Conservation (phyloP, 495 filamentous ascomycete species). For the Penicillium bovifimosum region DNA sequence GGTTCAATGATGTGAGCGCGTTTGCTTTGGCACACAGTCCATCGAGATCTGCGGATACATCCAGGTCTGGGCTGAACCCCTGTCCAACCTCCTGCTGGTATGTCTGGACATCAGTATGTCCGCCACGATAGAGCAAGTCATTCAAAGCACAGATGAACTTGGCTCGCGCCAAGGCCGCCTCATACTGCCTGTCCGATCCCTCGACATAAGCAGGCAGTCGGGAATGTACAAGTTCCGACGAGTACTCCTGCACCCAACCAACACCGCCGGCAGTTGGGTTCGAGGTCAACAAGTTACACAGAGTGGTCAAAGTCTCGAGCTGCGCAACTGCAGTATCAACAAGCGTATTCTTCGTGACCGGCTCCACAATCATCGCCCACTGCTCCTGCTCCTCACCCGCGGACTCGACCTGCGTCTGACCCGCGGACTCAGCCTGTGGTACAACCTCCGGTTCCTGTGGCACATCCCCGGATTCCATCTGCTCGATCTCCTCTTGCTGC, state of each 20-base stretch:
- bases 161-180: constrained; percentile 48
- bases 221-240: constrained; percentile 38
- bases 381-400: constrained; percentile 44
- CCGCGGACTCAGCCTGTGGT: constrained; percentile 11
- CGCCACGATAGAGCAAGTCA: constrained; percentile 51
- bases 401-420: constrained; percentile 10
- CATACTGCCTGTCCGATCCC: constrained; percentile 41
- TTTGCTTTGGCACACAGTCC: constrained; percentile 55
- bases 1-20: constrained; percentile 50
- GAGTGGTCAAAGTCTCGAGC: constrained; percentile 49
- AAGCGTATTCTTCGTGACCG: constrained; percentile 55
- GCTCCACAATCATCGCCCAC: constrained; percentile 58
- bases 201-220: constrained; percentile 45
- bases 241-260: constrained; percentile 52
- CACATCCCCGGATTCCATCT: constrained; percentile 36
- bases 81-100: constrained; percentile 47
- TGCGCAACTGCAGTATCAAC: constrained; percentile 61
- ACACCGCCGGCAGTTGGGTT: constrained; percentile 34
- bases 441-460: constrained; percentile 16
- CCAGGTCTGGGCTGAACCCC: constrained; percentile 38
- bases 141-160: constrained; percentile 49
- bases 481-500: constrained; percentile 40
- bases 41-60: constrained; percentile 41
- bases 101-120: constrained; percentile 38
- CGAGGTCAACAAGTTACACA: constrained; percentile 50